Percentiles rank a stretch among this genome's conserved stretches.
Conservation (phyloP, 164 flowering plant species). For the Stephania japonica region DNA sequence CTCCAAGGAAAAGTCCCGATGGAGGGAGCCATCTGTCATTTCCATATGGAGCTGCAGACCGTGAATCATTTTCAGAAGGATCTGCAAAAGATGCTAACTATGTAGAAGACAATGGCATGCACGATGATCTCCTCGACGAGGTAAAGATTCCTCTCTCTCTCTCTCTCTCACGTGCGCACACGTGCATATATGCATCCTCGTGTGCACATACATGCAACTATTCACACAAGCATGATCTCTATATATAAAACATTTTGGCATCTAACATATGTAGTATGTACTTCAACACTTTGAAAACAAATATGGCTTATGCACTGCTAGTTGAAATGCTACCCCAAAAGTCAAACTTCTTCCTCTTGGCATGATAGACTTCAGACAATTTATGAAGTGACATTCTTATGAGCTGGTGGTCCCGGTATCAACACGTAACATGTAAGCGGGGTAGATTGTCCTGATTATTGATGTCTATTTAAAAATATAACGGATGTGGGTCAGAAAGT, state of each 20-base stretch:
- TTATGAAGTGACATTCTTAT: background rate
- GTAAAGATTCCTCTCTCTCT: slow-evolving; percentile 28
- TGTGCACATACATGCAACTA: background rate
- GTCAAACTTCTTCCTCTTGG: background rate
- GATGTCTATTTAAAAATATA: background rate
- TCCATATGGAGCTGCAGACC: slow-evolving; percentile 34
- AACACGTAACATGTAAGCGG: background rate
- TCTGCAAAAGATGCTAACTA: slow-evolving; percentile 35
- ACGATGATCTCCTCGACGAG: slow-evolving; percentile 39
- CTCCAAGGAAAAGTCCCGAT: slow-evolving; percentile 40
- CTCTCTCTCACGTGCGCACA: background rate
- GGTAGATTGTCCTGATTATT: background rate
- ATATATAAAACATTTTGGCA: background rate
- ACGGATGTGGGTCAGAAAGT: background rate
- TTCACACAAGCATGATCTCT: background rate
- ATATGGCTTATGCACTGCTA: background rate
- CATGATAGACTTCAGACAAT: background rate
- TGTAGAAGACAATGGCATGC: slow-evolving; percentile 25
- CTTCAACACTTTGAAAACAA: background rate
- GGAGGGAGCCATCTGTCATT: slow-evolving; percentile 35
- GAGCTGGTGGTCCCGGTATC: background rate
- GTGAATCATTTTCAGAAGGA: slow-evolving; percentile 32
- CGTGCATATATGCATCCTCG: background rate
- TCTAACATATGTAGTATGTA: background rate
- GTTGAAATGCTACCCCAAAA: background rate